Evolutionary conservation across 352 stramenopile species (phyloP), one percentile per base, ranked within the genome.

Genomic region (Globisporangium barbulae): DNA sequence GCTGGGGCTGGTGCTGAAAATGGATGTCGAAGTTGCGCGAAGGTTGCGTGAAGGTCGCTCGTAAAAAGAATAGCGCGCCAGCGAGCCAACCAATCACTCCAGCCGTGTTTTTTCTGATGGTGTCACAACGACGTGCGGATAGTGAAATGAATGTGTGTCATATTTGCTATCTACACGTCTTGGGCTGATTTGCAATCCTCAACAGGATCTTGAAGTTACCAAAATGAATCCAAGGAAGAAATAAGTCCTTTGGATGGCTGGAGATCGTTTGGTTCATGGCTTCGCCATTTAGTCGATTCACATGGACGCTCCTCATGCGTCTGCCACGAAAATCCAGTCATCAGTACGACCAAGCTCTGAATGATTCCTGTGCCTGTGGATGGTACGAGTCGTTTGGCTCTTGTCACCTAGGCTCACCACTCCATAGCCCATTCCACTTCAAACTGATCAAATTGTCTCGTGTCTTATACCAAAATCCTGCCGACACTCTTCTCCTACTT

Each of bases 51-150:
- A 64, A 69, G 31, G 59, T 71, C 39, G 59, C 31, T 41, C 35
- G 50, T 54, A 62, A 2, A 41, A 37, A 41, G 13, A 5, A 41
- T 41, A 54, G 15, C 22, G 21, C 47, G 5, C 48, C 48, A 54
- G 48, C 31, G 33, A 56, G 56, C 64, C 65, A 69, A 72, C 65
- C 61, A 69, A 69, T 70, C 68, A 33, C 30, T 58, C 30, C 15
- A 55, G 5, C 31, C 6, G 31, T 49, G n/a, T 41, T 54, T 54
- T 54, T 56, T 22, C 15, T 7, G 19, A 7, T 21, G 25, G 15
- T 42, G 9, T 30, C 52, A 25, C 33, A 6, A 13, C 1, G 49
- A 65, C 59, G 59, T 12, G 59, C 5, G 21, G 5, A 45, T 62
- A 62, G 9, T 22, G 12, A 58, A 53, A 37, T 35, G 4, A 19